Conservation (phyloP, 2,329 filamentous ascomycete species). For the Xylaria sp. region DNA sequence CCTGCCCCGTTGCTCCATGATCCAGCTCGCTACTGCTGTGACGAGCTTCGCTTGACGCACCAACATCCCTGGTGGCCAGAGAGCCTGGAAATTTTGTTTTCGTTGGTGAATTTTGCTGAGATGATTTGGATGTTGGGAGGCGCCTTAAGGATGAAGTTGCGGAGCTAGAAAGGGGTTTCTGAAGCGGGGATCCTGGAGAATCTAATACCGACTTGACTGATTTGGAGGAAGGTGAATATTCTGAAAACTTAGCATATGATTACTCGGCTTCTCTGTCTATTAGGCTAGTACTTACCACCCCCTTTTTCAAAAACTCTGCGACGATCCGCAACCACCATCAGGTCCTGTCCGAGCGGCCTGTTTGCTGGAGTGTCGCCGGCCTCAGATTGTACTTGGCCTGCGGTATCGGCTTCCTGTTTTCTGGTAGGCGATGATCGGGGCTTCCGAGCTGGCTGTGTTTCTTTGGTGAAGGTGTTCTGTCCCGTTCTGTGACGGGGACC, state of each 20-base stretch:
- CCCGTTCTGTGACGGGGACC: neutral
- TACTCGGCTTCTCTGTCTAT: neutral
- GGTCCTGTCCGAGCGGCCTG: constrained; percentile 32
- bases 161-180: neutral
- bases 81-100: constrained; percentile 11
- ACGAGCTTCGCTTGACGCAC: neutral
- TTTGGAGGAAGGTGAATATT: constrained; percentile 16
- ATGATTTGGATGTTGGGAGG: constrained; percentile 11
- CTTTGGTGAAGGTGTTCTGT: neutral
- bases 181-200: neutral
- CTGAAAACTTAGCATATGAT: constrained; percentile 14
- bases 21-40: neutral
- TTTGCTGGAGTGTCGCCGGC: constrained; percentile 15
- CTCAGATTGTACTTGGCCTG: neutral
- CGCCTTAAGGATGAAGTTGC: constrained; percentile 5
- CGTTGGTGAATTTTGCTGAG: constrained; percentile 11
- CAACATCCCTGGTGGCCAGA: constrained; percentile 2
- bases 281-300: constrained; percentile 27
- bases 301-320: constrained; percentile 38
- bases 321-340: constrained; percentile 34
- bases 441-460: neutral
- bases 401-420: neutral
- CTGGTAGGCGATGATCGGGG: neutral
- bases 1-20: neutral
- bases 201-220: constrained; percentile 4